A percentile compares a stretch with the other conserved stretches of the same genome.
These are phyloP conservation scores for Naganishia sp. DNA, from an alignment of 1,284 basidiomycete genomes.

Conservation along the genomic window DNA sequence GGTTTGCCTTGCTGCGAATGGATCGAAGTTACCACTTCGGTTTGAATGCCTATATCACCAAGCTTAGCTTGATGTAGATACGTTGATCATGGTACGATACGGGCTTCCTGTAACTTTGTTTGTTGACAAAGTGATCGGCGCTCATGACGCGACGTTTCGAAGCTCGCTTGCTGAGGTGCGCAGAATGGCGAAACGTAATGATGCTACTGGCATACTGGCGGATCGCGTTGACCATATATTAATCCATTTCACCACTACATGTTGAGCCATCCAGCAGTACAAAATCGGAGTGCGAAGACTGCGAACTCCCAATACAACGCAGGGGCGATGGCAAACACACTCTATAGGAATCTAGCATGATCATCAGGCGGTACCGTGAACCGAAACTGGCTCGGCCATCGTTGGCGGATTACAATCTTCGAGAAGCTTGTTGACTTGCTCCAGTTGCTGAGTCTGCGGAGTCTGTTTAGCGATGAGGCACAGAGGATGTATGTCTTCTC, in stretches of 20 bases:
- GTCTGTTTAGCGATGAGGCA: neutral
- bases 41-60: neutral
- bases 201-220: too few species aligned
- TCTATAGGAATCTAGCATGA: neutral
- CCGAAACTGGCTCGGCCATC: conserved; percentile 2
- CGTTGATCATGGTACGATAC: conserved; percentile 14
- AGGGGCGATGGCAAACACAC: neutral
- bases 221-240: too few species aligned
- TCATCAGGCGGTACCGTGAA: conserved; percentile 5
- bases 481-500: neutral
- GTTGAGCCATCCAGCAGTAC: conserved; percentile 17
- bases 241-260: neutral
- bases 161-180: too few species aligned
- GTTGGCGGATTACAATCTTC: neutral
- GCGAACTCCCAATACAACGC: conserved; percentile 2
- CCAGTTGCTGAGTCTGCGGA: conserved; percentile 15
- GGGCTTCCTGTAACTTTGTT: conserved; percentile 6
- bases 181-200: too few species aligned
- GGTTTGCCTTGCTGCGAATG: neutral
- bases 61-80: neutral
- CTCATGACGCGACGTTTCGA: neutral
- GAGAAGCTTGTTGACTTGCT: conserved; percentile 17
- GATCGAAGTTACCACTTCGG: neutral
- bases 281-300: neutral
- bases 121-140: conserved; percentile 17